Conservation (phyloP, 2,329 filamentous ascomycete species). For the Cercospora zeae-maydis region DNA sequence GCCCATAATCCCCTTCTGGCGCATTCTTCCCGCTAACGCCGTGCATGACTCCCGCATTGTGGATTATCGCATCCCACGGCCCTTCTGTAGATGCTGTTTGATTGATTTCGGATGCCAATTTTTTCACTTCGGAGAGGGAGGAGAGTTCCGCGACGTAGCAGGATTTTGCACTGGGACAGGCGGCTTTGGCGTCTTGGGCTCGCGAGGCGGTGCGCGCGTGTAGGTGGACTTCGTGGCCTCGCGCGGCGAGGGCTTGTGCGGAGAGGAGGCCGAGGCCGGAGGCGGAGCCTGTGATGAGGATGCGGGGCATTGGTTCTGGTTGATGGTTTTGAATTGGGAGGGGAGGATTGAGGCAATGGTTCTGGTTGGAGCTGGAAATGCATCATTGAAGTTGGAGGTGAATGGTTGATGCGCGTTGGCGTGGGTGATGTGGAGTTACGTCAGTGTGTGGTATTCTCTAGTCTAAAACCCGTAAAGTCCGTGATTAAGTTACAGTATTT, state of each 20-base stretch:
- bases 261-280: conserved; percentile 9
- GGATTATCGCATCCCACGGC: conserved; percentile 9
- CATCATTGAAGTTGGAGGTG: too few relatives aligned
- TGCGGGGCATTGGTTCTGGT: not conserved
- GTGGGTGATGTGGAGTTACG: too few relatives aligned
- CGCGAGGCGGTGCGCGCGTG: conserved; percentile 8
- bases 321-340: too few relatives aligned
- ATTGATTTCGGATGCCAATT: conserved; percentile 7
- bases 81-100: not conserved
- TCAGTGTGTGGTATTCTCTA: too few relatives aligned
- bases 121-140: conserved; percentile 1
- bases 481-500: too few relatives aligned
- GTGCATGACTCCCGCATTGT: conserved; percentile 12
- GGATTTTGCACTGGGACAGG: conserved; percentile 6
- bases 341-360: too few relatives aligned
- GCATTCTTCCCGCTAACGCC: conserved; percentile 4
- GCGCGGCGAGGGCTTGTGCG: conserved; percentile 7
- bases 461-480: too few relatives aligned
- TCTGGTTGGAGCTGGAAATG: too few relatives aligned
- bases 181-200: conserved; percentile 6
- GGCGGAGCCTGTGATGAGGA: conserved; percentile 16
- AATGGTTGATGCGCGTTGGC: too few relatives aligned
- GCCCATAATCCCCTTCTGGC: conserved; percentile 2
- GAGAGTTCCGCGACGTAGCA: conserved; percentile 15
- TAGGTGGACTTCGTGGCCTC: conserved; percentile 12